Percentiles rank a stretch among this genome's conserved stretches.
These are phyloP conservation scores for Bullera alba DNA, from an alignment of 768 basidiomycete genomes.

Conservation along the genomic window DNA sequence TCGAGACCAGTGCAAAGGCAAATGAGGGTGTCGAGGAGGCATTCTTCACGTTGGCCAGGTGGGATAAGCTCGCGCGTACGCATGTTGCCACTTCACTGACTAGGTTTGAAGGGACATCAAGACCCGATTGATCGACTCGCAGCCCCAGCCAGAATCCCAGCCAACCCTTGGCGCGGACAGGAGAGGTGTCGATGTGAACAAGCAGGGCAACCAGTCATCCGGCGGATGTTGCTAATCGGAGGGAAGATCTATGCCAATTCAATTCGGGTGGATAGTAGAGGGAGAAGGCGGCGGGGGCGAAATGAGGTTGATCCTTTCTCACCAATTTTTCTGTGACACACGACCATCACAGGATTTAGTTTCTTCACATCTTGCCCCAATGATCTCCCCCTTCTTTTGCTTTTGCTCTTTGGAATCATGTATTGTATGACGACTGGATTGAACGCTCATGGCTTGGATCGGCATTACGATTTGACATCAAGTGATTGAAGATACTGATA, in stretches of 20 bases:
- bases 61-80: constrained; percentile 39
- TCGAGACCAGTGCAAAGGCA: constrained; percentile 95
- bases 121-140: constrained; percentile 87
- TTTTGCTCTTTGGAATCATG: no score
- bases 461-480: no score
- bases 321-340: not conserved
- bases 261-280: not conserved
- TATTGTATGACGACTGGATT: not conserved
- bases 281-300: not conserved
- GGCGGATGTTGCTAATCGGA: constrained; percentile 19
- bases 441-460: no score
- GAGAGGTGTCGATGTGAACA: constrained; percentile 35
- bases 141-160: constrained; percentile 38
- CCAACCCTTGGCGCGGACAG: constrained; percentile 29
- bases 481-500: not conserved
- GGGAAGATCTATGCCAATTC: not conserved
- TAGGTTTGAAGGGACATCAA: constrained; percentile 70
- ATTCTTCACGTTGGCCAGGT: constrained; percentile 95
- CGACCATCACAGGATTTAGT: no score
- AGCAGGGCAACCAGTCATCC: constrained; percentile 10
- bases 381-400: no score
- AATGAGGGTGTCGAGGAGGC: constrained; percentile 98
- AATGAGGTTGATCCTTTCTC: not conserved
- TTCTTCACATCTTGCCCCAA: no score
- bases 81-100: not conserved